Conservation (phyloP, 257 asterid species). For the Lantana camara region DNA sequence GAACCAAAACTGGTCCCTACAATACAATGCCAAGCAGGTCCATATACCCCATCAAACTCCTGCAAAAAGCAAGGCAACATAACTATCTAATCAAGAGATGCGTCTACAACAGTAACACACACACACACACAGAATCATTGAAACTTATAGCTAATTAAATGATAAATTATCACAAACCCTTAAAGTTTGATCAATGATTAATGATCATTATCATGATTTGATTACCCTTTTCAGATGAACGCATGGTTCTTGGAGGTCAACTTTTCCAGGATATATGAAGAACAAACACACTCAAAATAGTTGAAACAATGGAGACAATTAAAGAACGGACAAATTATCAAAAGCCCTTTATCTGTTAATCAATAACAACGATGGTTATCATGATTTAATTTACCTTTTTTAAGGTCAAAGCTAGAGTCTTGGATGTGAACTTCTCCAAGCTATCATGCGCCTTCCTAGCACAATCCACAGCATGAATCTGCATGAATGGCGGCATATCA, state of each 20-base stretch:
- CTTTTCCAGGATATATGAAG: neutral
- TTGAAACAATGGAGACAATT: neutral
- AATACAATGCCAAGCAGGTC: constrained; percentile 93
- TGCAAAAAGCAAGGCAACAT: constrained; percentile 37
- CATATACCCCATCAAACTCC: constrained; percentile 89
- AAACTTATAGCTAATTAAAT: neutral
- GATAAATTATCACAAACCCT: too few species aligned
- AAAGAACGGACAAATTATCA: neutral
- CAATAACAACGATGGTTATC: neutral
- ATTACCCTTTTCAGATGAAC: too few species aligned
- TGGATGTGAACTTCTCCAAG: constrained; percentile 94
- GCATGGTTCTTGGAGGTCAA: too few species aligned
- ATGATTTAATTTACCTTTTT: constrained; percentile 60
- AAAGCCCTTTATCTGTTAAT: constrained; percentile 4
- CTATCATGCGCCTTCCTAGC: constrained; percentile 90
- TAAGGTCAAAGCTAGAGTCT: constrained; percentile 80
- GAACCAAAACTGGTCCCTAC: constrained; percentile 90
- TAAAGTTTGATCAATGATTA: too few species aligned
- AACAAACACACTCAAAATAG: neutral
- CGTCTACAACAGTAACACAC: neutral
- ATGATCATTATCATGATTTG: too few species aligned
- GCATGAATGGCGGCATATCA: constrained; percentile 97
- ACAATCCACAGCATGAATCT: constrained; percentile 89
- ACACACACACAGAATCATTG: neutral
- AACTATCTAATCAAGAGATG: constrained; percentile 24